Evolutionary conservation across 177 flowering plant genomes (phyloP).

Genomic region (Telopea speciosissima): DNA sequence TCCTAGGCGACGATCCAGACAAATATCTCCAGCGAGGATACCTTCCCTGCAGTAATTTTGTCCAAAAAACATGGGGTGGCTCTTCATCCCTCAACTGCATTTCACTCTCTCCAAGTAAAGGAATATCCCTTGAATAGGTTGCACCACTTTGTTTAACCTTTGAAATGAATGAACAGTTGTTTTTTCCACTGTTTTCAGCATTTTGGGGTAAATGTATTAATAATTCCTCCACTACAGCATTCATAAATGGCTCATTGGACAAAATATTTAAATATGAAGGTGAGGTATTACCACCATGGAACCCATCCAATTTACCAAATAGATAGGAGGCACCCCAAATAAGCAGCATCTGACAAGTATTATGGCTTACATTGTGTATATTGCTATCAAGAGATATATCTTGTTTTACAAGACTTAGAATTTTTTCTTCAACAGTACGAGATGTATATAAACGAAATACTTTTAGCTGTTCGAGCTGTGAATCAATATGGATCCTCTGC

Average conservation of each 20-base stretch:
- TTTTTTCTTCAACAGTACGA: constrained; percentile 77
- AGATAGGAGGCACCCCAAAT: constrained; percentile 73
- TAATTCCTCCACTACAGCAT: constrained; percentile 48
- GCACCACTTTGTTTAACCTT: constrained; percentile 40
- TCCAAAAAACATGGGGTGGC: constrained; percentile 62
- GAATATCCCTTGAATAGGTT: constrained; percentile 27
- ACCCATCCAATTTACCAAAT: constrained; percentile 50
- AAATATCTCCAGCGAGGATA: constrained; percentile 55
- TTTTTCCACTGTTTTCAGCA: constrained; percentile 8
- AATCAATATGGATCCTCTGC: constrained; percentile 56
- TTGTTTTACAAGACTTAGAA: constrained; percentile 48
- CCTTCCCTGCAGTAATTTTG: constrained; percentile 51
- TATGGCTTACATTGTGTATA: constrained; percentile 32
- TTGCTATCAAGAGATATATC: constrained; percentile 34
- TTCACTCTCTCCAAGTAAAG: constrained; percentile 51
- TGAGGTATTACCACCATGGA: constrained; percentile 30
- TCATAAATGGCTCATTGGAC: constrained; percentile 27
- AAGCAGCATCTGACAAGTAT: constrained; percentile 49
- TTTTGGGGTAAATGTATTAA: constrained; percentile 25
- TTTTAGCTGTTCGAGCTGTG: constrained; percentile 45
- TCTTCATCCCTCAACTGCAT: constrained; percentile 30
- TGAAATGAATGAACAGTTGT: constrained; percentile 25
- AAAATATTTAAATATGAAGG: constrained; percentile 14
- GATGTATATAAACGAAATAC: constrained; percentile 70
- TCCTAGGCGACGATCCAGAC: constrained; percentile 40